Percentiles rank a stretch among this genome's conserved stretches.
These are phyloP conservation scores for Neurospora sp. DNA, from an alignment of 495 filamentous ascomycete genomes.

Conservation along the genomic window DNA sequence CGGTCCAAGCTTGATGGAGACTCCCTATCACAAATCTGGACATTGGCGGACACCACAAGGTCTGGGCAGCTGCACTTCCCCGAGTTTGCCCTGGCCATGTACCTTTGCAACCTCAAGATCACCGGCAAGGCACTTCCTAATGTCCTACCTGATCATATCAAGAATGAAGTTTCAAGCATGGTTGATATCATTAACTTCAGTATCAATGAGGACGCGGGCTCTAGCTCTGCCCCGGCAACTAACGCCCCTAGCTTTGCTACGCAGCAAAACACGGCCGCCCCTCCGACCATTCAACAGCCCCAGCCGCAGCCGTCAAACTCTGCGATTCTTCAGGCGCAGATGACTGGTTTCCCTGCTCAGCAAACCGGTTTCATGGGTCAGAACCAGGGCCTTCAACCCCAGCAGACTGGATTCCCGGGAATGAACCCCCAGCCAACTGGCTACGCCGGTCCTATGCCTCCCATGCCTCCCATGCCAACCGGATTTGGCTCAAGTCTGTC, in stretches of 20 bases:
- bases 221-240: constrained; percentile 34
- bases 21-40: constrained; percentile 83
- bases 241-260: constrained; percentile 74
- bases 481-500: constrained; percentile 59
- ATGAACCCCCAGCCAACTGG: constrained; percentile 47
- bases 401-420: constrained; percentile 45
- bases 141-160: constrained; percentile 69
- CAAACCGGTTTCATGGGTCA: constrained; percentile 36
- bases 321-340: constrained; percentile 60
- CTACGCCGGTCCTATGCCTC: constrained; percentile 69
- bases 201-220: constrained; percentile 60
- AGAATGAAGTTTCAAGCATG: constrained; percentile 98
- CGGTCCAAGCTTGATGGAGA: constrained; percentile 78
- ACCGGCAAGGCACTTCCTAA: constrained; percentile 73
- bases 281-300: constrained; percentile 74
- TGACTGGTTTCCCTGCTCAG: constrained; percentile 63
- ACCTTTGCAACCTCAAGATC: constrained; percentile 89
- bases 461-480: constrained; percentile 92
- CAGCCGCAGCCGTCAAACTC: constrained; percentile 72
- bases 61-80: constrained; percentile 95
- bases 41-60: constrained; percentile 92
- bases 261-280: constrained; percentile 51
- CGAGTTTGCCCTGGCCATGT: constrained; percentile 97
- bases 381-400: constrained; percentile 42
- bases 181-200: constrained; percentile 98